These are phyloP conservation scores for Echinosophora koreensis DNA, from an alignment of 306 rosid species.

Conservation along the genomic window DNA sequence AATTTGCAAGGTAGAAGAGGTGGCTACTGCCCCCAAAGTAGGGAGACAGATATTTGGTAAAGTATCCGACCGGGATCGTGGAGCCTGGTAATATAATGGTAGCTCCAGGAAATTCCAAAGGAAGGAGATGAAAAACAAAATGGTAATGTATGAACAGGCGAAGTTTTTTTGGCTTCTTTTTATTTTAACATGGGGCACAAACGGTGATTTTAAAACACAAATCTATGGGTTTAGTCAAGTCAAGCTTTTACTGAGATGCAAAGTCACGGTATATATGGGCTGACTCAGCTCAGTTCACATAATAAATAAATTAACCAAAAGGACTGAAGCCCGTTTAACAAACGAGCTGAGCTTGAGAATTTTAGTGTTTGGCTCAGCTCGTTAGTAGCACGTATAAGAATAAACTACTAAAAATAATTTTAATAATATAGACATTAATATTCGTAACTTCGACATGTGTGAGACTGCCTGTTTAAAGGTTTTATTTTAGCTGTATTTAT, in stretches of 20 bases:
- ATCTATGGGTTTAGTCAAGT: constrained; percentile 2
- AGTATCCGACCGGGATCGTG: background rate
- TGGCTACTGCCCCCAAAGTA: background rate
- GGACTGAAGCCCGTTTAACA: constrained; percentile 13
- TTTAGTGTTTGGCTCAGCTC: constrained; percentile 19
- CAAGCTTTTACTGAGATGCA: background rate
- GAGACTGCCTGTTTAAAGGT: background rate
- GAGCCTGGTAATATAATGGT: background rate
- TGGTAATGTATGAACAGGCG: background rate
- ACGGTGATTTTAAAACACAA: background rate
- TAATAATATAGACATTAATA: constrained; percentile 6
- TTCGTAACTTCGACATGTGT: constrained; percentile 4
- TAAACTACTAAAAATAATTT: constrained; percentile 12
- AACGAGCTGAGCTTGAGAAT: constrained; percentile 9
- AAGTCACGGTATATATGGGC: background rate
- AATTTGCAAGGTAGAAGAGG: background rate
- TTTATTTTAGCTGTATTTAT: background rate
- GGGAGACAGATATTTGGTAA: constrained; percentile 12
- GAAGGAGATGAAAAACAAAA: background rate
- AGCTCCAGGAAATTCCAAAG: constrained; percentile 17
- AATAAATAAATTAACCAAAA: constrained; percentile 18
- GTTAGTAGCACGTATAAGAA: constrained; percentile 13
- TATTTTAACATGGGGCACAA: constrained; percentile 11
- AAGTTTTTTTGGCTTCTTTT: background rate
- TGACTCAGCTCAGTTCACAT: background rate